Conservation (phyloP, 192 early-diverging fungal species). For the Diversispora epigaea region DNA sequence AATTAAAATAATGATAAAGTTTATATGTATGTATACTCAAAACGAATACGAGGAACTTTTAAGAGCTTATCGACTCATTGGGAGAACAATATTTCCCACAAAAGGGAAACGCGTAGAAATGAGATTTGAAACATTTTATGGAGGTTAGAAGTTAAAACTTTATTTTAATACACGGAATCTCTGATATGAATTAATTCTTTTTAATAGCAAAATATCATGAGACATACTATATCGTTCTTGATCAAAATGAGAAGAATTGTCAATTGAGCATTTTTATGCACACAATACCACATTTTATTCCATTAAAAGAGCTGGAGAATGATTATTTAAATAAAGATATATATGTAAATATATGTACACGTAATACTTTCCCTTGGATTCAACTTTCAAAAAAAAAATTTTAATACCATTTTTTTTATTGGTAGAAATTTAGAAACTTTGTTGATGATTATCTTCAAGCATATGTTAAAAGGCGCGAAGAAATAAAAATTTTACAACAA, state of each 20-base stretch:
- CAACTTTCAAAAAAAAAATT: neutral
- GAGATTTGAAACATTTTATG: constrained; percentile 47
- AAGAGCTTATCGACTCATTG: constrained; percentile 37
- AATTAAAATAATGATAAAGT: too few species aligned
- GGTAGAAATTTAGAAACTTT: neutral
- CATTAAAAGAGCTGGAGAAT: constrained; percentile 31
- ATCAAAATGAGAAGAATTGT: constrained; percentile 13
- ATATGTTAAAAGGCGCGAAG: constrained; percentile 15
- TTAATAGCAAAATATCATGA: constrained; percentile 37
- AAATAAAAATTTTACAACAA: neutral
- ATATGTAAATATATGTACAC: constrained; percentile 31
- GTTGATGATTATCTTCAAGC: constrained; percentile 11
- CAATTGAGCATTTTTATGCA: constrained; percentile 35
- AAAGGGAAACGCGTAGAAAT: constrained; percentile 34
- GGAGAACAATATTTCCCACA: constrained; percentile 38
- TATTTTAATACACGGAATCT: neutral
- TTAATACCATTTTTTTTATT: neutral
- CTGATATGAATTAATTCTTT: neutral
- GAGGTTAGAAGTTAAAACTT: constrained; percentile 34
- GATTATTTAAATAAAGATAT: constrained; percentile 37
- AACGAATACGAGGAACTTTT: constrained; percentile 33
- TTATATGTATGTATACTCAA: too few species aligned
- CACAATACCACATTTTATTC: constrained; percentile 47
- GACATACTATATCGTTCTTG: constrained; percentile 43
- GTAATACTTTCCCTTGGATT: neutral